A percentile compares a stretch with the other conserved stretches of the same genome.
phyloP scores from a whole-genome alignment of 78 protist species.

The Tieghemostelium lacteum region DNA sequence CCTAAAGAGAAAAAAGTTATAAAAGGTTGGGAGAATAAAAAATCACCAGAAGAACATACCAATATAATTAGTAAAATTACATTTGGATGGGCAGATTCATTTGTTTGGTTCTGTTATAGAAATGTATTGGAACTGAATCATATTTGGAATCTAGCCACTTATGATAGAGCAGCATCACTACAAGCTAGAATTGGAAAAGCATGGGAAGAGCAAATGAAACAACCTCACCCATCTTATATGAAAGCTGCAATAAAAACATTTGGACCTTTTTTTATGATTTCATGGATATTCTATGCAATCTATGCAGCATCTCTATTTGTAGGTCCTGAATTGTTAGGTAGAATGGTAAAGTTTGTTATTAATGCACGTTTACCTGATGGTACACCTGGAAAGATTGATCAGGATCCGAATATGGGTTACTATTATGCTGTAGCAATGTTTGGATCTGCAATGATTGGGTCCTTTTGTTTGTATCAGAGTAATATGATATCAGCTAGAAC shows the following conservation, averaged over 20 bases:
- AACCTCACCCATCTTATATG: slow-evolving; percentile 58
- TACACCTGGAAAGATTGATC: background rate
- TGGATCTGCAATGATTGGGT: slow-evolving; percentile 73
- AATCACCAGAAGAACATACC: slow-evolving; percentile 48
- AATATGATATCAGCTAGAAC: slow-evolving; percentile 76
- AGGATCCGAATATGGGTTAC: slow-evolving; percentile 68
- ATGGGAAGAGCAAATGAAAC: slow-evolving; percentile 27
- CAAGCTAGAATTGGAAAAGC: background rate
- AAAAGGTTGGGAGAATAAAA: slow-evolving; percentile 27
- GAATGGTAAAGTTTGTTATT: slow-evolving; percentile 47
- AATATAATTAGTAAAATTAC: slow-evolving; percentile 1
- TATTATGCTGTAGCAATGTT: slow-evolving; percentile 57
- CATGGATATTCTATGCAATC: slow-evolving; percentile 63
- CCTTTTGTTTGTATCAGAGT: slow-evolving; percentile 66
- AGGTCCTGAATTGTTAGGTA: slow-evolving; percentile 53
- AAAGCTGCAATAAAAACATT: slow-evolving; percentile 65
- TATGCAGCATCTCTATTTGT: slow-evolving; percentile 77
- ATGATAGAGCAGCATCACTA: slow-evolving; percentile 26
- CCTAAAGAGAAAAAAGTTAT: background rate
- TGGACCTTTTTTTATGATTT: slow-evolving; percentile 44
- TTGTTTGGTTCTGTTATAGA: slow-evolving; percentile 47
- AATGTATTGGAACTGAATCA: slow-evolving; percentile 47
- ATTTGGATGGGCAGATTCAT: slow-evolving; percentile 57
- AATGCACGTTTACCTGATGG: background rate
- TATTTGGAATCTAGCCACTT: slow-evolving; percentile 61